phyloP scores from a whole-genome alignment of 108 stramenopile species.

The Nitzschia sp. region DNA sequence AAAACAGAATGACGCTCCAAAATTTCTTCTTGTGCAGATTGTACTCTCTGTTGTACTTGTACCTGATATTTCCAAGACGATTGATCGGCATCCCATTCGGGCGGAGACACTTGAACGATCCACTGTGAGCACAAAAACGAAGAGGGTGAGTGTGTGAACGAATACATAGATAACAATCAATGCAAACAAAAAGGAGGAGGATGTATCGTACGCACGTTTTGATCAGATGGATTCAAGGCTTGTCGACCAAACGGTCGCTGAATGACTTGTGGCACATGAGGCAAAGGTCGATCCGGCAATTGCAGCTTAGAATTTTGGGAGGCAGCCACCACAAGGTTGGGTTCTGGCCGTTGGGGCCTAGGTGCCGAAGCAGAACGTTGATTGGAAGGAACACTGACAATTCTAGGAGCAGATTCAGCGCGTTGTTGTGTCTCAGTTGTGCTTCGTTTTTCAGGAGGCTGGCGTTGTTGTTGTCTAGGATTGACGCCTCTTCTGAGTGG shows the following conservation, averaged over 20 bases:
- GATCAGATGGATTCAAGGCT: neutral
- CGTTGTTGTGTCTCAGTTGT: neutral
- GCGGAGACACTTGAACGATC: slow-evolving; percentile 47
- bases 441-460: neutral
- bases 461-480: neutral
- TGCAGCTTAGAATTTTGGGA: neutral
- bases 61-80: slow-evolving; percentile 49
- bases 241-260: slow-evolving; percentile 25
- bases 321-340: too few species aligned
- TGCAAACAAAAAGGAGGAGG: slow-evolving; percentile 1
- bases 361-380: neutral
- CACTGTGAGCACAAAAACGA: slow-evolving; percentile 21
- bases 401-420: neutral
- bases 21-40: slow-evolving; percentile 2
- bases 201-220: slow-evolving; percentile 13
- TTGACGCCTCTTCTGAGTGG: neutral
- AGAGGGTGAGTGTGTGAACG: neutral
- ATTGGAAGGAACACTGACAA: neutral
- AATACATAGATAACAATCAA: neutral
- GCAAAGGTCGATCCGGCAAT: neutral
- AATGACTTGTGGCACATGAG: slow-evolving; percentile 1
- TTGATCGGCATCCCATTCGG: slow-evolving; percentile 50
- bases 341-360: too few species aligned
- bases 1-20: slow-evolving; percentile 38
- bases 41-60: slow-evolving; percentile 26